Evolutionary conservation across 805 yeast species (phyloP).

Genomic region (Cyberlindnera maclurae): DNA sequence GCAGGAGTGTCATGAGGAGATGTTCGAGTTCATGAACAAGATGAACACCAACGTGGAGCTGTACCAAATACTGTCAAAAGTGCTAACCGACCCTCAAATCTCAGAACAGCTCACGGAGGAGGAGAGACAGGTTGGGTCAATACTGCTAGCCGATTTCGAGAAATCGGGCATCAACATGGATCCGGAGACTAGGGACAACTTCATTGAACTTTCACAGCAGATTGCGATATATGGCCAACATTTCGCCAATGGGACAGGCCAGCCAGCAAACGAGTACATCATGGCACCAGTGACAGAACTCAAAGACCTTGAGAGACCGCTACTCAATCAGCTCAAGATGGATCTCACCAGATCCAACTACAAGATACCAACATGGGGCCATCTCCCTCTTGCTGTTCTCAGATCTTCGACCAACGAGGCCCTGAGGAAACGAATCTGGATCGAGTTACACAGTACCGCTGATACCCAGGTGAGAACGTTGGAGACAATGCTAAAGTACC

Average conservation of each 20-base stretch:
- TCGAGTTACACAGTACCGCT: conserved; percentile 60
- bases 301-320: conserved; percentile 16
- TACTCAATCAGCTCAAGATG: conserved; percentile 25
- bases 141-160: conserved; percentile 77
- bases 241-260: conserved; percentile 35
- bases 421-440: conserved; percentile 67
- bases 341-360: conserved; percentile 34
- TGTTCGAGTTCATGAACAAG: conserved; percentile 92
- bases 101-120: conserved; percentile 46
- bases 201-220: conserved; percentile 71
- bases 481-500: conserved; percentile 49
- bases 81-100: conserved; percentile 34
- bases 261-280: conserved; percentile 13
- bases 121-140: conserved; percentile 75
- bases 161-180: conserved; percentile 84
- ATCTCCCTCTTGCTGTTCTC: conserved; percentile 57
- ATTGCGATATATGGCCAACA: conserved; percentile 78
- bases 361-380: conserved; percentile 54
- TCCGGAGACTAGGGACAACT: conserved; percentile 52
- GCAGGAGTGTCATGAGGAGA: conserved; percentile 75
- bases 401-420: conserved; percentile 47
- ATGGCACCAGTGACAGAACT: conserved; percentile 17
- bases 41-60: conserved; percentile 78
- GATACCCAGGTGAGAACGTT: conserved; percentile 53
- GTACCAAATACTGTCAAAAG: conserved; percentile 46